phyloP scores from a whole-genome alignment of 768 basidiomycete genomes.

The Serendipita sp. region DNA sequence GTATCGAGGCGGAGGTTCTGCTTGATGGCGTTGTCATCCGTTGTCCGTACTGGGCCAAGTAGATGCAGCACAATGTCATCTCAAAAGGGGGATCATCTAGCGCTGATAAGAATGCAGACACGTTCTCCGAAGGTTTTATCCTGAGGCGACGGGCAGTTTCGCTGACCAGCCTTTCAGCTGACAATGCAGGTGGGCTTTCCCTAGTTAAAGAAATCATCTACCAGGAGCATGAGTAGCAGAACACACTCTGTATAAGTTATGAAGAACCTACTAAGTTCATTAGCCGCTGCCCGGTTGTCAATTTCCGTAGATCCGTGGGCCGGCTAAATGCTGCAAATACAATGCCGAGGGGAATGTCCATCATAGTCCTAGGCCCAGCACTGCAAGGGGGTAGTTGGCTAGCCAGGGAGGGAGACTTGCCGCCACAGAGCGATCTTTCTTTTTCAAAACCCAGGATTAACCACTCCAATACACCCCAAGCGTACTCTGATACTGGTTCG shows the following conservation, averaged over 20 bases:
- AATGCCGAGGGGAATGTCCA: not conserved
- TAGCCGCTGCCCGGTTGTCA: not conserved
- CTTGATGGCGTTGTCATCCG: not conserved
- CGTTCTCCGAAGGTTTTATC: not conserved
- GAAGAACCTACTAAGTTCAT: not conserved
- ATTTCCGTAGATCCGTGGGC: not conserved
- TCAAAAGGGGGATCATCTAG: not conserved
- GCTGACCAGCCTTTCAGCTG: not conserved
- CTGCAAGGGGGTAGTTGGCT: not conserved
- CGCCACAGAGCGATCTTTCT: not conserved
- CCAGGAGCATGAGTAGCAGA: not conserved
- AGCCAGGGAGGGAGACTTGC: not conserved
- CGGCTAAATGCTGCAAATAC: not conserved
- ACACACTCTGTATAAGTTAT: not conserved
- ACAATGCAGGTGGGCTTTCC: not conserved
- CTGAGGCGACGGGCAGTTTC: not conserved
- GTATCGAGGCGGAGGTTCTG: not conserved
- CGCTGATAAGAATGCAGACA: not conserved
- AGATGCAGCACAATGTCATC: not conserved
- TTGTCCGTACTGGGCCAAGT: not conserved
- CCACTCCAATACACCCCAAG: not conserved
- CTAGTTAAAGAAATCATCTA: not conserved
- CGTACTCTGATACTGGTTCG: not conserved
- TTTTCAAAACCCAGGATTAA: not conserved
- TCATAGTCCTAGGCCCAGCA: not conserved